Evolutionary conservation across 2,329 filamentous ascomycete genomes (phyloP), one percentile per base, ranked within the genome.

Genomic region (Pestalotiopsis sp.): DNA sequence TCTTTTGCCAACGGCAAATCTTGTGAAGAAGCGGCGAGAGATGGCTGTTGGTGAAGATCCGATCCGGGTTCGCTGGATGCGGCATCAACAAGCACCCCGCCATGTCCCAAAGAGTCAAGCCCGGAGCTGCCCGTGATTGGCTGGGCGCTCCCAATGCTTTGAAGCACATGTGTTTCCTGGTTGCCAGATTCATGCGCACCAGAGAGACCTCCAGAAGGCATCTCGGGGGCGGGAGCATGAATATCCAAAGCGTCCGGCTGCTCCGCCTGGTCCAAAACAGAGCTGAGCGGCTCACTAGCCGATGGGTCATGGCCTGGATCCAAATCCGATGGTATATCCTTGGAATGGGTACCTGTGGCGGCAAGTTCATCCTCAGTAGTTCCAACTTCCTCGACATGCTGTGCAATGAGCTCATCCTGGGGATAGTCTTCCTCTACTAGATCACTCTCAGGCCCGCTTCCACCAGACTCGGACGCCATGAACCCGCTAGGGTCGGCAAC

Each of bases 321-420:
- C 20, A n/a, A 14, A 11, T n/a, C 57, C 31, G 31, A 36, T 36
- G 31, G 31, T 36, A 36, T 36, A 36, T n/a, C 25, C 17, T 59
- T 17, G 14, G 61, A 9, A 31, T 11, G 27, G 14, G 36, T 55
- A n/a, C 58, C 20, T 63, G 69, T 20, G 64, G 20, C 14, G 36
- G n/a, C 52, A 45, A 65, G 52, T n/a, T 57, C 55, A 68, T 62
- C 70, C 17, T 67, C 67, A 38, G 49, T 58, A 38, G 58, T 13
- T 52, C 64, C 69, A 38, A 66, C 61, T 63, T 69, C 65, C 3
- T 64, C 41, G 20, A 65, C 36, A 31, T 17, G 25, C 49, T 58
- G 20, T 39, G 27, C 25, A 20, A 38, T 36, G 20, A 20, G 14
- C 17, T 66, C 55, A 20, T 20, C 20, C 52, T 36, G 27, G 64